A percentile compares a stretch with the other conserved stretches of the same genome.
phyloP scores from a whole-genome alignment of 1,284 basidiomycete genomes.

The Apiotrichum mycotoxinovorans region DNA sequence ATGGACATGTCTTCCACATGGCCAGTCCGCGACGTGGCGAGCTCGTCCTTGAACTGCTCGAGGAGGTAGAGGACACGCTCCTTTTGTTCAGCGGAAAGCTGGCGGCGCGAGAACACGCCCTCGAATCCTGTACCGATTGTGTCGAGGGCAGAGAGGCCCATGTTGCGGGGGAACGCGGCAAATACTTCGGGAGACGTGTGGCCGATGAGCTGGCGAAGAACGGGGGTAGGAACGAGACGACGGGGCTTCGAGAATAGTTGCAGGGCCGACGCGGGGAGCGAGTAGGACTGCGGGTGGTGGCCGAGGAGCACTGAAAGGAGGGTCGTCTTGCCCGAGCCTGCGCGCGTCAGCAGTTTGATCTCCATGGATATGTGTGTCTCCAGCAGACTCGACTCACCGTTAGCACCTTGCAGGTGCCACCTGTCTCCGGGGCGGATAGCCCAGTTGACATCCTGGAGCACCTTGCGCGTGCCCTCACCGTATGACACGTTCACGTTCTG shows the following conservation, averaged over 20 bases:
- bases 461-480: slow-evolving; percentile 57
- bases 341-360: background rate
- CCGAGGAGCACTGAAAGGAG: slow-evolving; percentile 87
- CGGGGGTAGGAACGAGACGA: slow-evolving; percentile 59
- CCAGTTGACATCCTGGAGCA: slow-evolving; percentile 75
- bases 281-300: slow-evolving; percentile 91
- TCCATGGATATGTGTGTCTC: background rate
- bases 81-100: slow-evolving; percentile 52
- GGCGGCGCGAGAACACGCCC: slow-evolving; percentile 65
- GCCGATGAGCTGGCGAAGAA: slow-evolving; percentile 63
- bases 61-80: slow-evolving; percentile 56
- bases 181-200: slow-evolving; percentile 85
- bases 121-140: slow-evolving; percentile 81
- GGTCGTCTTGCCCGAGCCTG: slow-evolving; percentile 92
- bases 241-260: slow-evolving; percentile 69
- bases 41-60: slow-evolving; percentile 52
- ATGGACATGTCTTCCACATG: slow-evolving; percentile 5
- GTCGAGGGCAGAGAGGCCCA: slow-evolving; percentile 68
- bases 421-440: slow-evolving; percentile 70
- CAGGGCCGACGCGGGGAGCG: slow-evolving; percentile 56
- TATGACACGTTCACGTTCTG: slow-evolving; percentile 70
- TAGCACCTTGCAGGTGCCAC: slow-evolving; percentile 83
- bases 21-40: slow-evolving; percentile 13
- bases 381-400: slow-evolving; percentile 61
- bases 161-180: slow-evolving; percentile 79